These are phyloP conservation scores for Chlorella sp. DNA, from an alignment of 139 green algal genomes.

Conservation along the genomic window DNA sequence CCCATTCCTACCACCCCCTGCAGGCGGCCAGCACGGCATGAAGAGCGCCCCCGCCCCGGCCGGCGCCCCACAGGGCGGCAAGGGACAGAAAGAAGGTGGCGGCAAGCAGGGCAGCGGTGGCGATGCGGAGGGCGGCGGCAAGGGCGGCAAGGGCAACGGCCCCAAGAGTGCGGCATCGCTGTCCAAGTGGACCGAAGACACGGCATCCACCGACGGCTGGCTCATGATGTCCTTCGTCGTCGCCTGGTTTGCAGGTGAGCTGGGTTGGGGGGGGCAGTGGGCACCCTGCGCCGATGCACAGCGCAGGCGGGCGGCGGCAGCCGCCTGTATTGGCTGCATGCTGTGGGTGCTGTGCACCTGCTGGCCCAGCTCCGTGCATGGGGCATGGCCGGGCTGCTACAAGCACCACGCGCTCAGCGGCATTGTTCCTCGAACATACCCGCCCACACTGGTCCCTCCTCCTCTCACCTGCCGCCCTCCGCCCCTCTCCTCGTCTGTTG, in stretches of 20 bases:
- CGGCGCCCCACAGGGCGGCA: neutral
- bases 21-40: neutral
- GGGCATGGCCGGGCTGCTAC: too few species aligned
- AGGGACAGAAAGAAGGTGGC: too few species aligned
- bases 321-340: neutral
- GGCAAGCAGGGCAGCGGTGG: neutral
- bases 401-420: too few species aligned
- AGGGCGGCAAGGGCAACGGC: neutral
- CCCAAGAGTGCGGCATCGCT: neutral
- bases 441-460: too few species aligned
- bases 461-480: neutral
- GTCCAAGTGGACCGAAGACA: neutral
- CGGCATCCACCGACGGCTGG: neutral
- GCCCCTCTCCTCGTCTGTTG: neutral
- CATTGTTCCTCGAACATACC: too few species aligned
- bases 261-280: neutral
- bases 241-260: slow-evolving; percentile 1
- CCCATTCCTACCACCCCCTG: neutral
- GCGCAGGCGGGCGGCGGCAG: neutral
- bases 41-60: neutral
- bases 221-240: neutral
- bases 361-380: neutral
- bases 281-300: too few species aligned
- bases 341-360: neutral
- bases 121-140: neutral